Percentiles rank a stretch among this genome's conserved stretches.
These are phyloP conservation scores for Brassica rapa DNA, from an alignment of 345 rosid genomes.

Conservation along the genomic window DNA sequence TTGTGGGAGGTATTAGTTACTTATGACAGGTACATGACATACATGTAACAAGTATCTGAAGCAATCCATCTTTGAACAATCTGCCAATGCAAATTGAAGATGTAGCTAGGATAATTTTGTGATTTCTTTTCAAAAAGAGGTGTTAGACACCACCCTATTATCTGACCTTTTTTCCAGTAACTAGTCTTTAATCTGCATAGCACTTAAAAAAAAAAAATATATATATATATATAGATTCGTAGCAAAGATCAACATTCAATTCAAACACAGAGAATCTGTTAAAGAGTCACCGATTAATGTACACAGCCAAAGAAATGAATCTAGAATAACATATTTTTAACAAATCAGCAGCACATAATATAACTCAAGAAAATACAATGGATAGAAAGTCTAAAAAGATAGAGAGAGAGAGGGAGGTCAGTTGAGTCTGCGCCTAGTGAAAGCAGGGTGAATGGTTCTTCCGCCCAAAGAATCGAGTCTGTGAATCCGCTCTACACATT, in stretches of 20 bases:
- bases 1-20: conserved; percentile 89
- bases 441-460: conserved; percentile 56
- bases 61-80: background rate
- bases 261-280: background rate
- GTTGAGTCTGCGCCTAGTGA: conserved; percentile 39
- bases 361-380: background rate
- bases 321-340: conserved; percentile 13
- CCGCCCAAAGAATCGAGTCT: conserved; percentile 50
- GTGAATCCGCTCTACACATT: conserved; percentile 54
- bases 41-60: no score
- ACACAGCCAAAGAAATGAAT: no score
- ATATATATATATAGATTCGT: background rate
- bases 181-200: background rate
- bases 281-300: background rate
- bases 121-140: background rate
- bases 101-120: background rate
- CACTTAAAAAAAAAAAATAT: no score
- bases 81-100: background rate
- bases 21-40: background rate
- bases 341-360: background rate
- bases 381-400: background rate
- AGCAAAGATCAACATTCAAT: background rate
- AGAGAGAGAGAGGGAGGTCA: background rate
- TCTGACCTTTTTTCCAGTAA: background rate
- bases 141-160: background rate